Percentiles rank a stretch among this genome's conserved stretches.
phyloP scores from a whole-genome alignment of 176 grass and related monocot species.

The Bolboschoenus planiculmis region DNA sequence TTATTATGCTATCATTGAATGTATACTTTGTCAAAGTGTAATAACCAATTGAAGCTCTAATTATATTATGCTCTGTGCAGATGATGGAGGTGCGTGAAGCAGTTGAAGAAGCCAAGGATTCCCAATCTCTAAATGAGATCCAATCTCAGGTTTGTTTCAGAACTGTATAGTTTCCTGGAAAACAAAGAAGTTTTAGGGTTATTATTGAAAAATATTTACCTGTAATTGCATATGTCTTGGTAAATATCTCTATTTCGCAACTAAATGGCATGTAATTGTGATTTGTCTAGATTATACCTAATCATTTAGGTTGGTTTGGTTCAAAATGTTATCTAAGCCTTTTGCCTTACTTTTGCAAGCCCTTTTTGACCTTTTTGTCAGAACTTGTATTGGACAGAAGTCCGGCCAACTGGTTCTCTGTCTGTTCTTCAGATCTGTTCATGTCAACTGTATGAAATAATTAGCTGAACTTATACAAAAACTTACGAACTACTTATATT shows the following conservation, averaged over 20 bases:
- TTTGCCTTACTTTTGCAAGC: not conserved
- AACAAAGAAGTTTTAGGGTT: not conserved
- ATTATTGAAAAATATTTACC: not conserved
- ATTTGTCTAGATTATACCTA: not conserved
- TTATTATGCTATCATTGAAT: not conserved
- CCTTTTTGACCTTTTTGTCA: not conserved
- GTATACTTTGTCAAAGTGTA: not conserved
- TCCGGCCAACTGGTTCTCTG: too few relatives aligned
- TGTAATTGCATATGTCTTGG: not conserved
- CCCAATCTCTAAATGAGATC: slow-evolving; percentile 49
- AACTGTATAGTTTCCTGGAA: not conserved
- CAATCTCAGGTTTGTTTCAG: slow-evolving; percentile 50
- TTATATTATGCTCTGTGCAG: slow-evolving; percentile 20
- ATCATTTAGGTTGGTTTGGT: not conserved
- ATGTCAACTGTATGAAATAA: not conserved
- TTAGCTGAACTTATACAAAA: not conserved
- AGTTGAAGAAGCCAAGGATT: slow-evolving; percentile 58
- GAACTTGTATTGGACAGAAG: not conserved
- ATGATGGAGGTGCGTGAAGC: slow-evolving; percentile 92
- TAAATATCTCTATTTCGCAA: not conserved
- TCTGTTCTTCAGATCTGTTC: not conserved
- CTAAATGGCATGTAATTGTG: not conserved
- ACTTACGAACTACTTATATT: not conserved
- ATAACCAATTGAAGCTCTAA: not conserved
- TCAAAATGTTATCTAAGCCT: not conserved